phyloP scores from a whole-genome alignment of 352 stramenopile species.

The Phytophthora europaea region DNA sequence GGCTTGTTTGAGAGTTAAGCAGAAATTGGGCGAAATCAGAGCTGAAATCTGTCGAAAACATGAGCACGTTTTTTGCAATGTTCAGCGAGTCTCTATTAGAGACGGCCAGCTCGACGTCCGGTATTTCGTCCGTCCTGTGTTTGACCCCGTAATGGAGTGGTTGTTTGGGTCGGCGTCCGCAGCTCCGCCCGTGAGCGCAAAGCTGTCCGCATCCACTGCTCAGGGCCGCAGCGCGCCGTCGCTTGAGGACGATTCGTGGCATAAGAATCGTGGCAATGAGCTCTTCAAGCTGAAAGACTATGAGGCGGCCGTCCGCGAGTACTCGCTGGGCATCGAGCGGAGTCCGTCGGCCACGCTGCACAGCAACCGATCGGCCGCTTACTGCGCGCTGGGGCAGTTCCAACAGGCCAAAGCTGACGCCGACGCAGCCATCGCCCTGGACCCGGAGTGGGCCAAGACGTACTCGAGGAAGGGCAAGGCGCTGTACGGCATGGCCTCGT shows the following conservation, averaged over 20 bases:
- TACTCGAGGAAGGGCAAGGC: slow-evolving; percentile 87
- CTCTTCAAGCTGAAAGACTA: slow-evolving; percentile 72
- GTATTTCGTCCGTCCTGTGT: no score
- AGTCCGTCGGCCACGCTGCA: slow-evolving; percentile 72
- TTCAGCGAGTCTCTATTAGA: no score
- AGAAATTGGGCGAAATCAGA: no score
- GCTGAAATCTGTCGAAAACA: no score
- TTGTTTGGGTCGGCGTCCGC: slow-evolving; percentile 48
- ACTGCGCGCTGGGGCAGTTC: slow-evolving; percentile 70
- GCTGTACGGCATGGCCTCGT: slow-evolving; percentile 72
- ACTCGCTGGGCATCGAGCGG: slow-evolving; percentile 65
- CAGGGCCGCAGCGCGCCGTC: slow-evolving; percentile 76
- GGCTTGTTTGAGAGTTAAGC: no score
- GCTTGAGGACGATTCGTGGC: slow-evolving; percentile 66
- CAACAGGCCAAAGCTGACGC: slow-evolving; percentile 64
- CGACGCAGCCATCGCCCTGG: slow-evolving; percentile 66
- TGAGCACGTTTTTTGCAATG: no score
- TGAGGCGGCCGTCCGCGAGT: slow-evolving; percentile 63
- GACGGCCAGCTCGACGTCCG: no score
- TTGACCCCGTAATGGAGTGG: slow-evolving; percentile 61
- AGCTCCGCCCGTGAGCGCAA: slow-evolving; percentile 37
- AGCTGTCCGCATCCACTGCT: slow-evolving; percentile 62
- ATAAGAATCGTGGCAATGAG: slow-evolving; percentile 78
- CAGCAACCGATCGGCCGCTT: slow-evolving; percentile 85
- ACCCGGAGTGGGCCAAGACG: slow-evolving; percentile 77